phyloP scores from a whole-genome alignment of 73 alveolate species.

The Paramecium caudatum region DNA sequence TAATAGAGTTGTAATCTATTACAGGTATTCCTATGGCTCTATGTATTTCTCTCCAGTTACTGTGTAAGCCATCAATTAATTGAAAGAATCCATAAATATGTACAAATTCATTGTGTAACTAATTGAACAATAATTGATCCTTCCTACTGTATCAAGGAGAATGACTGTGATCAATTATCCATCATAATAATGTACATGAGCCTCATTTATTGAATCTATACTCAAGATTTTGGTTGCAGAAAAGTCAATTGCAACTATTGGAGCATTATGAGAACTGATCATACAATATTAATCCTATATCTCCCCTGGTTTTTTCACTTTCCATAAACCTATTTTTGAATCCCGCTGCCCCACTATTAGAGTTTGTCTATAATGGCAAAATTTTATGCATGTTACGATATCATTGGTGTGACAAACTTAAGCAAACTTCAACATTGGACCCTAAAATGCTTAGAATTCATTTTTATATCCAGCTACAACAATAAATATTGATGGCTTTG shows the following conservation, averaged over 20 bases:
- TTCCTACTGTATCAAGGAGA: neutral
- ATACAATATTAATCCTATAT: neutral
- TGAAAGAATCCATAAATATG: neutral
- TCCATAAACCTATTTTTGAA: neutral
- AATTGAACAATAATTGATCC: neutral
- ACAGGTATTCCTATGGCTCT: neutral
- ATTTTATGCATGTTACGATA: neutral
- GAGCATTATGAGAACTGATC: neutral
- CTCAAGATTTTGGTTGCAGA: neutral
- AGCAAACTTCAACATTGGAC: no score
- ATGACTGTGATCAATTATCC: neutral
- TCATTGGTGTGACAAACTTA: no score
- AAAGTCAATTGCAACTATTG: neutral
- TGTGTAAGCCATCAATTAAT: neutral
- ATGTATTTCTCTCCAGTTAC: neutral
- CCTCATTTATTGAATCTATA: neutral
- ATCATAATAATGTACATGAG: neutral
- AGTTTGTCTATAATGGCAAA: neutral
- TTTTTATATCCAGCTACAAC: neutral
- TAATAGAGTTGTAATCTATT: neutral
- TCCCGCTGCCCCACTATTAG: neutral
- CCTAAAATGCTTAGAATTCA: neutral
- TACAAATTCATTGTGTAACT: constrained; percentile 35
- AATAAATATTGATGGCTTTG: neutral
- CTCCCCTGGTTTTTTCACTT: neutral